Conservation (phyloP, 2,329 filamentous ascomycete genomes). For the Fusarium tanahbumbuense region DNA sequence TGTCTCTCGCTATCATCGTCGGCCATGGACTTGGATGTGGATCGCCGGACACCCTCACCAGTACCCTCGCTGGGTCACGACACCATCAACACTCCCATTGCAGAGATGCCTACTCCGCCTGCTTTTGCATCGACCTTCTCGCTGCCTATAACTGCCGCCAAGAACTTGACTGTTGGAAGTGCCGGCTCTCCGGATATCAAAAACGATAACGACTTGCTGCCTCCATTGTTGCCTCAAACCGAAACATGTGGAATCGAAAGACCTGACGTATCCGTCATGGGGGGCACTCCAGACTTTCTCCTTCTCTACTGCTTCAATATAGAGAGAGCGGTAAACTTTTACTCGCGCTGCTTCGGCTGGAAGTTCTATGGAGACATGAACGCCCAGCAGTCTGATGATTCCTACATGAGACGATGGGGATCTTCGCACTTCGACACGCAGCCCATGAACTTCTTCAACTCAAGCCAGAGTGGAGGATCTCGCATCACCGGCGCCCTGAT, state of each 20-base stretch:
- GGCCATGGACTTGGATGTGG: conserved; percentile 31
- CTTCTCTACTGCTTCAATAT: conserved; percentile 43
- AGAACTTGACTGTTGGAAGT: conserved; percentile 17
- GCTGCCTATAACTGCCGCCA: conserved; percentile 11
- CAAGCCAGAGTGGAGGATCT: conserved; percentile 16
- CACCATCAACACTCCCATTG: conserved; percentile 29
- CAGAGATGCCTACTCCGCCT: conserved; percentile 36
- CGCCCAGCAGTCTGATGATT: conserved; percentile 21
- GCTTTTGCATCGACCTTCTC: conserved; percentile 31
- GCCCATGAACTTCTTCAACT: conserved; percentile 44
- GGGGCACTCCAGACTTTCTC: conserved; percentile 40
- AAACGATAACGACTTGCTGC: conserved; percentile 18
- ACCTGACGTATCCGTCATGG: conserved; percentile 9
- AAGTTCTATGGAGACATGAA: conserved; percentile 41
- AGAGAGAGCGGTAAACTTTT: conserved; percentile 37
- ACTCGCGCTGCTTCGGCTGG: conserved; percentile 44
- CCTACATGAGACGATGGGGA: conserved; percentile 36
- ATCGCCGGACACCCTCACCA: conserved; percentile 34
- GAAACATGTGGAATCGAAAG: conserved; percentile 21
- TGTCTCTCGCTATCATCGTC: conserved; percentile 34
- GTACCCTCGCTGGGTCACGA: conserved; percentile 38
- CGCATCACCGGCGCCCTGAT: conserved; percentile 39
- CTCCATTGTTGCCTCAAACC: conserved; percentile 21
- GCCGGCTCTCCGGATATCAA: conserved; percentile 7
- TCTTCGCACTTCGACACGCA: conserved; percentile 41